Evolutionary conservation across 371 early-diverging fungal genomes (phyloP).

Genomic region (Antonospora locustae): DNA sequence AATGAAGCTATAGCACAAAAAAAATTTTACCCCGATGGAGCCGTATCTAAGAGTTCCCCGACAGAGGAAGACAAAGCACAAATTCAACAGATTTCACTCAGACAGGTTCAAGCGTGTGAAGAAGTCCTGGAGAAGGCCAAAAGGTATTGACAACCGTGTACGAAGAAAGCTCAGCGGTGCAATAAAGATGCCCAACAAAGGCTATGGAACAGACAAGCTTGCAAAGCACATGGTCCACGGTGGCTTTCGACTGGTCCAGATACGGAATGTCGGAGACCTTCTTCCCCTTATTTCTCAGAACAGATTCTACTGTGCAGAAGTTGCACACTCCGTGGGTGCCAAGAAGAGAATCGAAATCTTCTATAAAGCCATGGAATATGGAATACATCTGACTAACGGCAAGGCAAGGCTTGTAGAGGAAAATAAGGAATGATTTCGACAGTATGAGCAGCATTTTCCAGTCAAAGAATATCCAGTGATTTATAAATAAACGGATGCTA

Average conservation of each 20-base stretch:
- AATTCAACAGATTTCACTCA: constrained; percentile 91
- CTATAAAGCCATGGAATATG: constrained; percentile 83
- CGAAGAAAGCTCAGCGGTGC: constrained; percentile 92
- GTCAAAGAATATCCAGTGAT: neutral
- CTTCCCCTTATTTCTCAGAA: constrained; percentile 92
- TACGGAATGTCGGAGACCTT: constrained; percentile 81
- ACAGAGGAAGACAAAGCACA: constrained; percentile 82
- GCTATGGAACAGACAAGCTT: constrained; percentile 64
- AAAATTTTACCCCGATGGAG: constrained; percentile 16
- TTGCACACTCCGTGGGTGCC: constrained; percentile 87
- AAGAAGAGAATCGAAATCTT: constrained; percentile 86
- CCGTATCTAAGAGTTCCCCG: constrained; percentile 17
- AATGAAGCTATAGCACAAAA: too few species aligned
- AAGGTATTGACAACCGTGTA: constrained; percentile 98
- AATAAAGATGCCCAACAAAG: constrained; percentile 95
- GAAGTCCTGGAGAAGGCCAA: constrained; percentile 97
- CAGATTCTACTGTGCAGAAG: constrained; percentile 90
- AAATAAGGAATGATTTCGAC: constrained; percentile 59
- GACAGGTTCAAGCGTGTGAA: constrained; percentile 73
- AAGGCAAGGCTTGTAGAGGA: constrained; percentile 78
- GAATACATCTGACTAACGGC: constrained; percentile 88
- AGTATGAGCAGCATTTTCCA: neutral
- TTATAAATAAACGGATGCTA: too few species aligned
- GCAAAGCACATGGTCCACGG: constrained; percentile 85
- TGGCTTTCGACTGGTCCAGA: constrained; percentile 90